A percentile compares a stretch with the other conserved stretches of the same genome.
phyloP scores from a whole-genome alignment of 2,329 filamentous ascomycete species.

The Phialophora verrucosa region DNA sequence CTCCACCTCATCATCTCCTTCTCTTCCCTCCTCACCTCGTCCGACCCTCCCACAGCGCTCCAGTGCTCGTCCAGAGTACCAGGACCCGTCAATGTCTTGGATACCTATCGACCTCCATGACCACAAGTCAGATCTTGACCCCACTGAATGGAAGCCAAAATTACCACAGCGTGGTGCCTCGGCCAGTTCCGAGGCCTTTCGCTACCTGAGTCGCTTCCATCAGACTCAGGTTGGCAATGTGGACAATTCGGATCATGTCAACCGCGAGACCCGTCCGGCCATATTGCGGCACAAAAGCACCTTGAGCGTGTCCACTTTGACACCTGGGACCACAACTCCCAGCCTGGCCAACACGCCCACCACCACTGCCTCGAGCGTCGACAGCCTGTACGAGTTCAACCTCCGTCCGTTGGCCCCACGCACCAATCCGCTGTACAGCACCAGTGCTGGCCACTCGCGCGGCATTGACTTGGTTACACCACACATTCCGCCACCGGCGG shows the following conservation, averaged over 20 bases:
- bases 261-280: constrained; percentile 12
- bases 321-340: constrained; percentile 34
- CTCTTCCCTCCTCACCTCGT: constrained; percentile 47
- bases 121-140: constrained; percentile 54
- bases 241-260: background rate
- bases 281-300: constrained; percentile 45
- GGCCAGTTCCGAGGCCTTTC: constrained; percentile 50
- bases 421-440: constrained; percentile 48
- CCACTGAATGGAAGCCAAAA: constrained; percentile 58
- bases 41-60: constrained; percentile 47
- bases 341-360: constrained; percentile 48
- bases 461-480: constrained; percentile 51
- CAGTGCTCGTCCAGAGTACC: constrained; percentile 41
- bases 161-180: constrained; percentile 41
- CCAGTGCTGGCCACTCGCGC: constrained; percentile 39
- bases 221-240: constrained; percentile 23
- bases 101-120: constrained; percentile 50
- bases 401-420: constrained; percentile 49
- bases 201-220: constrained; percentile 54
- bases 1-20: constrained; percentile 38
- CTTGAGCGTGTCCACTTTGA: constrained; percentile 41
- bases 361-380: constrained; percentile 48
- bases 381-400: constrained; percentile 42
- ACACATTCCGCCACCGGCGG: constrained; percentile 41
- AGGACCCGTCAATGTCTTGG: constrained; percentile 40